Conservation (phyloP, 352 stramenopile species). For the Phytophthora cryptogea region DNA sequence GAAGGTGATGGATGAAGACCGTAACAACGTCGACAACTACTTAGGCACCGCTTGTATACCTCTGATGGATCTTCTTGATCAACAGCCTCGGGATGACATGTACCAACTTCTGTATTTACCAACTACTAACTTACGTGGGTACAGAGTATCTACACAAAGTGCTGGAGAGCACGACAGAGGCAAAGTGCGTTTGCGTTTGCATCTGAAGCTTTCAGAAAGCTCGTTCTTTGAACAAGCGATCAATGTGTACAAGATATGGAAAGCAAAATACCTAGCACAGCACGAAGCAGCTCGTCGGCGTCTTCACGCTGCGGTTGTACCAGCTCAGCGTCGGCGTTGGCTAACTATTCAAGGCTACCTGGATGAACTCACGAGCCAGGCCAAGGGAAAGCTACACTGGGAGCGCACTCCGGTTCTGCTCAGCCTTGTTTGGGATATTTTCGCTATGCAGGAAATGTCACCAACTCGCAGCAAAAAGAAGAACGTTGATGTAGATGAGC, state of each 20-base stretch:
- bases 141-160: background rate
- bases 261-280: constrained; percentile 62
- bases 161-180: constrained; percentile 20
- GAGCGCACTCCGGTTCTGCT: constrained; percentile 63
- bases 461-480: constrained; percentile 16
- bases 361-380: constrained; percentile 53
- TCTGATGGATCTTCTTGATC: constrained; percentile 70
- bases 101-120: constrained; percentile 57
- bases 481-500: constrained; percentile 21
- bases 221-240: constrained; percentile 70
- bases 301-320: constrained; percentile 68
- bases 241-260: constrained; percentile 64
- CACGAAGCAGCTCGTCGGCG: constrained; percentile 55
- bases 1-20: constrained; percentile 63
- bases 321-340: constrained; percentile 64
- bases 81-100: constrained; percentile 54
- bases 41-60: constrained; percentile 66
- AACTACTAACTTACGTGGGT: constrained; percentile 8
- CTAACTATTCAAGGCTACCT: constrained; percentile 60
- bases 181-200: constrained; percentile 50
- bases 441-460: constrained; percentile 40
- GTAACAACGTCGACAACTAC: constrained; percentile 46
- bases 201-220: constrained; percentile 60
- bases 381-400: constrained; percentile 63
- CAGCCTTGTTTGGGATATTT: constrained; percentile 78